These are phyloP conservation scores for Styphnolobium japonicum DNA, from an alignment of 306 rosid genomes.

Conservation along the genomic window DNA sequence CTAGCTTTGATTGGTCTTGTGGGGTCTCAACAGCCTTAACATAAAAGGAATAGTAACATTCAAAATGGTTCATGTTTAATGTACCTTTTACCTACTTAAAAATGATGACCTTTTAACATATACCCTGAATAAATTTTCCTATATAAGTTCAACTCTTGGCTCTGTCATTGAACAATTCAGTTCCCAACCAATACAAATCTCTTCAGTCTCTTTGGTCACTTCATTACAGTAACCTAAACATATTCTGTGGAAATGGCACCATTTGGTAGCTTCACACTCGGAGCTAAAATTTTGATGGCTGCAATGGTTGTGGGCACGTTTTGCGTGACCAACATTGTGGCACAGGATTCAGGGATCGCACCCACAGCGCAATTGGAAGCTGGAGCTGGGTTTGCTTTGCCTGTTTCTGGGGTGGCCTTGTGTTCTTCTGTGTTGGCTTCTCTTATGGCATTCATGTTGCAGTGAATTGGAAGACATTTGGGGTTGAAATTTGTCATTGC, in stretches of 20 bases:
- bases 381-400: constrained; percentile 39
- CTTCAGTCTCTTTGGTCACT: not conserved
- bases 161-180: not conserved
- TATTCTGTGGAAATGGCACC: constrained; percentile 37
- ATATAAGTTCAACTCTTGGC: constrained; percentile 37
- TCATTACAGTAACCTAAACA: not conserved
- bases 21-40: constrained; percentile 36
- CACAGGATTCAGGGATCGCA: constrained; percentile 31
- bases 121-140: constrained; percentile 13
- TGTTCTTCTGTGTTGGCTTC: constrained; percentile 46
- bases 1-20: constrained; percentile 28
- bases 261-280: constrained; percentile 11
- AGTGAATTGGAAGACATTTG: not conserved
- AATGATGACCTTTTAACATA: constrained; percentile 1
- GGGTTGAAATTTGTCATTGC: not conserved
- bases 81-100: constrained; percentile 16
- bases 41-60: constrained; percentile 12
- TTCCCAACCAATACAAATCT: not conserved
- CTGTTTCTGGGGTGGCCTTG: constrained; percentile 30
- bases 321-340: constrained; percentile 28
- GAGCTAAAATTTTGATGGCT: constrained; percentile 11
- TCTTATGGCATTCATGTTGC: constrained; percentile 30
- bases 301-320: constrained; percentile 17
- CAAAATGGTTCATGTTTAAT: constrained; percentile 21
- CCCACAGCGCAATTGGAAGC: constrained; percentile 45